Base-by-base conservation (phyloP, 2,329 filamentous ascomycete genomes). In the Cercospora zeae-maydis region DNA sequence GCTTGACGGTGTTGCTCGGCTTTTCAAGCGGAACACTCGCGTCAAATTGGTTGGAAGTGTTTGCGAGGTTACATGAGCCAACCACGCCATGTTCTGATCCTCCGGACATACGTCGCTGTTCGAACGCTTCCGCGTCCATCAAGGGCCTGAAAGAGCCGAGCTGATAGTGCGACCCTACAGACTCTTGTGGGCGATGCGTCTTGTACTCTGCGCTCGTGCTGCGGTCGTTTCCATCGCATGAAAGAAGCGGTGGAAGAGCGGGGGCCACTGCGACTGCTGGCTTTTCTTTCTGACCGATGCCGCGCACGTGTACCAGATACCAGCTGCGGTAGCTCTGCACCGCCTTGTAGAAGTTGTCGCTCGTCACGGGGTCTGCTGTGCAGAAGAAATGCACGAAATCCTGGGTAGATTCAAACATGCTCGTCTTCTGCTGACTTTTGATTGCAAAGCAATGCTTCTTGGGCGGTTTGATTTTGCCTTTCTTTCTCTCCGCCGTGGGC, bases 371-470 rank as follows among this genome's bases (percentile, higher is more conserved):
- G 70, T 97, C 91, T 49, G 91, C 91, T 1, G 89, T 91, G 63
- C 86, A 88, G 78, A 98, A 96, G 77, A 93, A 96, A 73, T 98
- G 93, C 2, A 96, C 90, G 73, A 92, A 98, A 69, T 93, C 93
- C 57, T 90, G 87, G 2, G 88, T 90, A 59, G 88, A 88, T 59
- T 92, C 79, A 72, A 97, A 97, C 71, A 96, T 87, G 62, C 85
- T 87, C 0, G 89, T 89, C 76, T 93, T 96, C 73, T 96, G 89
- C 78, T 96, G 92, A 70, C 91, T 96, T 78, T 96, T 97, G 70
- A 98, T 83, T 0, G 92, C 93, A 71, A 90, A 93, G 77, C 91
- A 96, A 69, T 87, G 83, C 72, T 88, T 90, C 76, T 95, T 96
- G 0, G 93, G 93, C 0, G 92, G 89, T 71, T 89, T 92, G 58